These are phyloP conservation scores for Jatropha multifida DNA, from an alignment of 441 rosid genomes.

Conservation along the genomic window DNA sequence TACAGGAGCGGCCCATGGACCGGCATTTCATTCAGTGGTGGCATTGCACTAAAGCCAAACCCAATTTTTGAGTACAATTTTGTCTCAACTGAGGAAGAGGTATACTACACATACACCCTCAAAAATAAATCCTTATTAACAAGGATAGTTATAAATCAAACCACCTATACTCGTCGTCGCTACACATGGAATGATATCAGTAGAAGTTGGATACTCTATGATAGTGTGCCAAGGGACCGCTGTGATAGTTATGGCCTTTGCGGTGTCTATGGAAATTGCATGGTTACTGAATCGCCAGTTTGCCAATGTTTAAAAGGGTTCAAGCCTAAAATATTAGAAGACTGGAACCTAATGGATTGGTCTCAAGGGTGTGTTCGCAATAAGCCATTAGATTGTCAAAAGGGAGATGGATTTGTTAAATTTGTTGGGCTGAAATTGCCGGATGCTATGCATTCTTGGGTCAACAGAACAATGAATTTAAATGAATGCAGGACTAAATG, in stretches of 20 bases:
- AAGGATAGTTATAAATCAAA: conserved; percentile 19
- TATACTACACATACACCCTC: conserved; percentile 26
- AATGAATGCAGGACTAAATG: conserved; percentile 14
- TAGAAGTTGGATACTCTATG: conserved; percentile 8
- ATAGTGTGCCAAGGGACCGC: conserved; percentile 2
- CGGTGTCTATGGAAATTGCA: conserved; percentile 29
- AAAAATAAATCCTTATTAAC: conserved; percentile 10
- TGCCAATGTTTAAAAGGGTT: conserved; percentile 22
- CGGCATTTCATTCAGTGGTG: conserved; percentile 36
- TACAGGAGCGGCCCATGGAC: conserved; percentile 37
- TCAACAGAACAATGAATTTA: conserved; percentile 11
- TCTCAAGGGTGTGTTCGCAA: conserved; percentile 8
- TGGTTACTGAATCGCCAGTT: conserved; percentile 2
- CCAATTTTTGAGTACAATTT: conserved; percentile 29
- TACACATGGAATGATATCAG: conserved; percentile 17
- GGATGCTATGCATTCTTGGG: conserved; percentile 13
- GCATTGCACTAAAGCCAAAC: conserved; percentile 18
- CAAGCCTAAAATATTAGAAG: conserved; percentile 17
- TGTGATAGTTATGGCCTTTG: conserved; percentile 28
- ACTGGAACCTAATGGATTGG: conserved; percentile 6
- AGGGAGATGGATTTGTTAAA: conserved; percentile 14
- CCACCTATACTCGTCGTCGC: not conserved
- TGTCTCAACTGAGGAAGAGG: conserved; percentile 30
- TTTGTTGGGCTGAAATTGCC: conserved; percentile 8
- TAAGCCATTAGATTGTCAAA: conserved; percentile 10